Evolutionary conservation across 2,329 filamentous ascomycete species (phyloP), one percentile per base, ranked within the genome.

Genomic region (Acephala macrosclerotiorum): DNA sequence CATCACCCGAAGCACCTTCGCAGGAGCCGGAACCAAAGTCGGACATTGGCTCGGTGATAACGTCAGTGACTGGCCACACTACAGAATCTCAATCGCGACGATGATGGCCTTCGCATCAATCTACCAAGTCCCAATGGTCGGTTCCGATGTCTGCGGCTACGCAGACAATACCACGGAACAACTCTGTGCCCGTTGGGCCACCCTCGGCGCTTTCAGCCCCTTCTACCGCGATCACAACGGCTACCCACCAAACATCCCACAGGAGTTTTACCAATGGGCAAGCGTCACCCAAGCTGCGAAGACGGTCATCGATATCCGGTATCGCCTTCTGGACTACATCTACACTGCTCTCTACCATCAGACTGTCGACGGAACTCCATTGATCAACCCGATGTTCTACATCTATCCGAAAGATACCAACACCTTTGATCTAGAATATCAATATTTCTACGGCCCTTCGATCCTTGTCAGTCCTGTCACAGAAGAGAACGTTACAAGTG

Each of bases 91-190:
- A 1, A 89, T 91, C 66, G 77, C 83, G 1, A 81, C 84, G 72
- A 85, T 89, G 77, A 76, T 91, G 35, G 82, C 84, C 1, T 91
- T 91, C 60, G 82, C 86, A 0, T 81, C 87, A 5, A 82, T 92
- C 65, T 92, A 89, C 77, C 89, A 91, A 70, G 76, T 92, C 0
- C 89, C 89, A 11, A 88, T 92, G 83, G 86, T 86, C 0, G 90
- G 90, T 14, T 83, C 86, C 2, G 93, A 96, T 70, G 89, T 94
- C 0, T 96, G 93, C 72, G 93, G 93, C 0, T 96, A 91, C 73
- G 89, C 82, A 12, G 84, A 81, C 16, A 85, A 91, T 71, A 89
- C 89, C 0, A 90, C 85, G 12, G 87, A 91, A 75, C 80, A 86
- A 55, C 84, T 94, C 6, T 94, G 91, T 75, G 87, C 90, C 3